A percentile compares a stretch with the other conserved stretches of the same genome.
Conservation (phyloP, 352 stramenopile genomes). For the Lagenidium sp. region DNA sequence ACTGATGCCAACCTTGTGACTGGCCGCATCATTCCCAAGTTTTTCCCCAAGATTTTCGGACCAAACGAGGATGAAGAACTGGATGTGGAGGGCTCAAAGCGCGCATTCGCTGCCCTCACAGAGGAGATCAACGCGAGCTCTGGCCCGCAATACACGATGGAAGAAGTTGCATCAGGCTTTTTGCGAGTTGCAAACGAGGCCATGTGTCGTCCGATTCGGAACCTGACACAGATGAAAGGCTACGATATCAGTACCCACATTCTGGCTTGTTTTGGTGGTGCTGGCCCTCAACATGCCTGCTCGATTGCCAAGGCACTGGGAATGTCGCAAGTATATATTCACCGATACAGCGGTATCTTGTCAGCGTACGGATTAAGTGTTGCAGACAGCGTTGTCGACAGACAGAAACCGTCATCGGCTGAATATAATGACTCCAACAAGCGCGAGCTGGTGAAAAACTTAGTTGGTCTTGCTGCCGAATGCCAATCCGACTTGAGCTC, state of each 20-base stretch:
- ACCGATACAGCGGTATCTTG: conserved; percentile 97
- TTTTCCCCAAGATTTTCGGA: conserved; percentile 99
- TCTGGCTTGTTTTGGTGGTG: conserved; percentile 97
- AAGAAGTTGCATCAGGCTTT: conserved; percentile 97
- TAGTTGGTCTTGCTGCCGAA: conserved; percentile 49
- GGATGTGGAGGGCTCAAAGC: conserved; percentile 90
- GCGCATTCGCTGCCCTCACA: conserved; percentile 89
- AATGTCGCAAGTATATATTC: conserved; percentile 97
- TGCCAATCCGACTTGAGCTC: conserved; percentile 58
- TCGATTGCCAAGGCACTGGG: conserved; percentile 94
- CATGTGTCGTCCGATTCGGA: conserved; percentile 99
- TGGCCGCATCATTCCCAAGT: conserved; percentile 93
- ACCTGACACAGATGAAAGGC: conserved; percentile 97
- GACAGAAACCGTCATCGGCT: conserved; percentile 86
- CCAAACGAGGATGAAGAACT: conserved; percentile 95
- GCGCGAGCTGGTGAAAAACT: conserved; percentile 23
- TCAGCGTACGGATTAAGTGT: conserved; percentile 97
- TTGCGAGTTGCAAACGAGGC: conserved; percentile 98
- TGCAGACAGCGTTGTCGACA: conserved; percentile 96
- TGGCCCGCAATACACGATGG: conserved; percentile 64
- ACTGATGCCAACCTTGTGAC: conserved; percentile 99
- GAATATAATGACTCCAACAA: conserved; percentile 54
- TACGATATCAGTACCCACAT: conserved; percentile 96
- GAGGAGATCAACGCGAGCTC: conserved; percentile 79
- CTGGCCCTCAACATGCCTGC: conserved; percentile 97